Evolutionary conservation across 371 early-diverging fungal genomes (phyloP).

Genomic region (Coemansia sp.): DNA sequence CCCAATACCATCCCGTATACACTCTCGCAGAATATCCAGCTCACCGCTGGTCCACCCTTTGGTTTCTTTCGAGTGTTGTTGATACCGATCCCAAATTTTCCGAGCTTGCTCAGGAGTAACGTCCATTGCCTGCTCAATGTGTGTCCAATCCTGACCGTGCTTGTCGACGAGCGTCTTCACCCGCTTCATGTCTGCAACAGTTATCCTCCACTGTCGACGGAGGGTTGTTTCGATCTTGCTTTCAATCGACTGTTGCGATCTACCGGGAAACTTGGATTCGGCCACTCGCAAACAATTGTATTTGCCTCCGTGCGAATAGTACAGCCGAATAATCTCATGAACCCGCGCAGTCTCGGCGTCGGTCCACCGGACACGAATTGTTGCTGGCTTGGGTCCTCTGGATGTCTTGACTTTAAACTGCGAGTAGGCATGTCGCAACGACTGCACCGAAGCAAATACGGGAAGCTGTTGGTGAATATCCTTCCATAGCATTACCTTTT

Average conservation of each 20-base stretch:
- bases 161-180: slow-evolving; percentile 5
- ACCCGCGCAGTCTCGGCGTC: background rate
- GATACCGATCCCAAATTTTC: background rate
- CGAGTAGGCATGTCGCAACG: background rate
- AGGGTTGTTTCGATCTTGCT: too few species aligned
- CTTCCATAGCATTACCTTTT: slow-evolving; percentile 1
- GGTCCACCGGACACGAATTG: background rate
- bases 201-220: too few species aligned
- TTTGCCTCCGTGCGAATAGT: background rate
- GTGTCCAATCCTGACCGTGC: slow-evolving; percentile 22
- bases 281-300: too few species aligned
- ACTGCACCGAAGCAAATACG: background rate
- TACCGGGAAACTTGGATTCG: background rate
- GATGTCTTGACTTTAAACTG: background rate
- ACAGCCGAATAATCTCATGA: background rate
- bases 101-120: background rate
- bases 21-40: background rate
- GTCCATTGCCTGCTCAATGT: background rate
- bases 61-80: background rate
- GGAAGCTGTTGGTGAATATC: background rate
- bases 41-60: background rate
- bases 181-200: background rate
- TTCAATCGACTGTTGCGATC: background rate
- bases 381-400: background rate
- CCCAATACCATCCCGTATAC: background rate